These are phyloP conservation scores for Rostrohypoxylon terebratum DNA, from an alignment of 495 filamentous ascomycete genomes.

Conservation along the genomic window DNA sequence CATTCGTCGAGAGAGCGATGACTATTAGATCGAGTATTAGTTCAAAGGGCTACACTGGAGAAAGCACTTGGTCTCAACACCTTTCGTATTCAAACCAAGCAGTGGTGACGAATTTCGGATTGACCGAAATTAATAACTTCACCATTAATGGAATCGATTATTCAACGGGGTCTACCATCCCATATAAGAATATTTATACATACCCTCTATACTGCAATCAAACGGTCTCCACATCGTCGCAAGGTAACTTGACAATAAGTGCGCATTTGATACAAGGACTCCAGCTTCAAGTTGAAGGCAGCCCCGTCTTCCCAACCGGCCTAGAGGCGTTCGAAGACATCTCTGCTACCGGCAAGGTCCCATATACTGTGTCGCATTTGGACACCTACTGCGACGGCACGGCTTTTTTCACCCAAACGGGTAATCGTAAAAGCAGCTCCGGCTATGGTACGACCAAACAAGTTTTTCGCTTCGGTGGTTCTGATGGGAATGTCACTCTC, in stretches of 20 bases:
- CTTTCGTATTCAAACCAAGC: constrained; percentile 69
- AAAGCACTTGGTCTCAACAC: constrained; percentile 69
- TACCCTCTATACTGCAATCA: constrained; percentile 74
- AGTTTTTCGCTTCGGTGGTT: constrained; percentile 62
- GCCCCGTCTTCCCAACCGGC: constrained; percentile 70
- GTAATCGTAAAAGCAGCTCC: constrained; percentile 56
- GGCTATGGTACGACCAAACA: constrained; percentile 68
- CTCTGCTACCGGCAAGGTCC: constrained; percentile 7
- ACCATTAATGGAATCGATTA: constrained; percentile 67
- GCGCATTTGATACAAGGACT: constrained; percentile 70
- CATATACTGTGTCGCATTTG: constrained; percentile 55
- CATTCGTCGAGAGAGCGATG: constrained; percentile 67
- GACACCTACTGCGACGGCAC: constrained; percentile 66
- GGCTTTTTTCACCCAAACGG: constrained; percentile 63
- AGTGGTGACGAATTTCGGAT: constrained; percentile 65
- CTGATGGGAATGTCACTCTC: constrained; percentile 20
- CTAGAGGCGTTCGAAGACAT: constrained; percentile 60
- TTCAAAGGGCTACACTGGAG: constrained; percentile 59
- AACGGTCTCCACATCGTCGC: constrained; percentile 57
- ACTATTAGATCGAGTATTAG: constrained; percentile 59
- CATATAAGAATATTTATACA: constrained; percentile 60
- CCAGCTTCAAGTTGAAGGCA: constrained; percentile 61
- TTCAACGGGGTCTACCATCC: constrained; percentile 52
- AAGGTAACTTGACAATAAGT: constrained; percentile 68
- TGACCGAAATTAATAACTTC: constrained; percentile 70